These are phyloP conservation scores for Acacia confusa DNA, from an alignment of 306 rosid genomes.

Conservation along the genomic window DNA sequence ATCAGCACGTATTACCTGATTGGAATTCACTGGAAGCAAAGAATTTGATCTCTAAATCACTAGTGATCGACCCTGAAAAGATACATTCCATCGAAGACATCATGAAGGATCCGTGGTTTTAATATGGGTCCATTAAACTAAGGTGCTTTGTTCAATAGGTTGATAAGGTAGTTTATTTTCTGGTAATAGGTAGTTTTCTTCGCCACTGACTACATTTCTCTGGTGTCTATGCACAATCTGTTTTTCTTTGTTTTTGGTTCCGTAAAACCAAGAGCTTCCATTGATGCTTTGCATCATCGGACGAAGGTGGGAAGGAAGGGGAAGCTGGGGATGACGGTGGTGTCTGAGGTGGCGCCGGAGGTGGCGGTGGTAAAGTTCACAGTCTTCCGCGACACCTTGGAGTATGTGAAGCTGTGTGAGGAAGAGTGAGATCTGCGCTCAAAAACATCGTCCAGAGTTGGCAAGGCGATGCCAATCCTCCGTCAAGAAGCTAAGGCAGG, in stretches of 20 bases:
- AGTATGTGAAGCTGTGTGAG: constrained; percentile 67
- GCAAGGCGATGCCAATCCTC: constrained; percentile 60
- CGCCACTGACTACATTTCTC: no score
- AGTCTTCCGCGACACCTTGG: constrained; percentile 62
- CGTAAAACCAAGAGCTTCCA: no score
- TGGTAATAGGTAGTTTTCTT: no score
- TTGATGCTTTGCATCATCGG: not conserved
- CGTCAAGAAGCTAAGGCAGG: not conserved
- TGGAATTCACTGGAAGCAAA: constrained; percentile 64
- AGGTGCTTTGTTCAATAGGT: no score
- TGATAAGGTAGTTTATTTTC: no score
- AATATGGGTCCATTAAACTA: constrained; percentile 48
- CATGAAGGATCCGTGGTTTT: constrained; percentile 67
- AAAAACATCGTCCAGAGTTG: constrained; percentile 84
- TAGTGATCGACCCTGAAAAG: constrained; percentile 63
- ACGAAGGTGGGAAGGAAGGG: constrained; percentile 67
- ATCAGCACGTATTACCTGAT: constrained; percentile 53
- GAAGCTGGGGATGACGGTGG: constrained; percentile 57
- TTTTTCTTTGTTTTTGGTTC: not conserved
- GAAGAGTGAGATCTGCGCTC: constrained; percentile 71
- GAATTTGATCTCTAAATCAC: constrained; percentile 50
- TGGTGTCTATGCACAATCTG: not conserved
- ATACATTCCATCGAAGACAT: constrained; percentile 56
- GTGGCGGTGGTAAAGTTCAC: constrained; percentile 68
- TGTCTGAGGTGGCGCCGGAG: constrained; percentile 66